Evolutionary conservation across 306 rosid genomes (phyloP).

Genomic region (Lablab purpureus): DNA sequence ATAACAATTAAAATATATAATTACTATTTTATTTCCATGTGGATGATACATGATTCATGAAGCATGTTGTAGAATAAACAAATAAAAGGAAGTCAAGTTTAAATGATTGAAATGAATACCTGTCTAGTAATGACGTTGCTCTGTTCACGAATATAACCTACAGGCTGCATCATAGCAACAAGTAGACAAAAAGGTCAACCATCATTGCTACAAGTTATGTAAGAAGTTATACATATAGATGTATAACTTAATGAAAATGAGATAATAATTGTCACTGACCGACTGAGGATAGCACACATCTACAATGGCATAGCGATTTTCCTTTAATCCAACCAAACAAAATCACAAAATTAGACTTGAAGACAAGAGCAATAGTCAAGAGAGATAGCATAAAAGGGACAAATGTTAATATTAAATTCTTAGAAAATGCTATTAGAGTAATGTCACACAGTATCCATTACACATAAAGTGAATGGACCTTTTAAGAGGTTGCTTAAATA

Average conservation of each 20-base stretch:
- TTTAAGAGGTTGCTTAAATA: constrained; percentile 28
- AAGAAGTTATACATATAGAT: background rate
- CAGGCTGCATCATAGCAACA: constrained; percentile 69
- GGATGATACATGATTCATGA: constrained; percentile 23
- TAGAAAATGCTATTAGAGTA: constrained; percentile 13
- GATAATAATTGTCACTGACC: constrained; percentile 63
- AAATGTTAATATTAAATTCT: background rate
- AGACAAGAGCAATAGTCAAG: background rate
- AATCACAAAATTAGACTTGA: constrained; percentile 43
- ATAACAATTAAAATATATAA: background rate
- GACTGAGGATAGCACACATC: constrained; percentile 94
- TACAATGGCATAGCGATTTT: constrained; percentile 91
- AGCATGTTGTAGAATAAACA: background rate
- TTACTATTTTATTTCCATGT: constrained; percentile 13
- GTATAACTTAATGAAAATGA: constrained; percentile 22
- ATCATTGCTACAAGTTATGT: constrained; percentile 17
- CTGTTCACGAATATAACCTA: constrained; percentile 86
- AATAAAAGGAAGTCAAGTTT: constrained; percentile 21
- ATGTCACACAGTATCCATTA: constrained; percentile 19
- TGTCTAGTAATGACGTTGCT: constrained; percentile 83
- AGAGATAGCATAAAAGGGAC: constrained; percentile 27
- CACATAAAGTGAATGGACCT: constrained; percentile 13
- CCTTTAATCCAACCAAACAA: constrained; percentile 65
- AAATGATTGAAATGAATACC: constrained; percentile 54
- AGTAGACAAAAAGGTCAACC: constrained; percentile 34